These are phyloP conservation scores for Lachnellula subtilissima DNA, from an alignment of 2,329 filamentous ascomycete species.

Conservation along the genomic window DNA sequence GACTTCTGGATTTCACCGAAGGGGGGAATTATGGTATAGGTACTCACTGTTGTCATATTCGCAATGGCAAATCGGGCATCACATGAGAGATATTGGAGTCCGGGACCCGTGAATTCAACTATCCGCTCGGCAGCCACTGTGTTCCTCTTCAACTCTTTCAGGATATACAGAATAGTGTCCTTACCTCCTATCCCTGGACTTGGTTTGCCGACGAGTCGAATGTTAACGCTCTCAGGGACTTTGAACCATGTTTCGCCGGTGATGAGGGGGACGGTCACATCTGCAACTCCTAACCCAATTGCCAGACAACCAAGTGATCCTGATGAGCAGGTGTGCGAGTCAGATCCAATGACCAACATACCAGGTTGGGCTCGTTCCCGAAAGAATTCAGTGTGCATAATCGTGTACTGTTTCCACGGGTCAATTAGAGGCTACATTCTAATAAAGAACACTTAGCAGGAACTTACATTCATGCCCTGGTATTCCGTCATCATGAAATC, in stretches of 20 bases:
- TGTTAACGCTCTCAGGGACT: conserved; percentile 39
- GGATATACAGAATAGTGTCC: conserved; percentile 42
- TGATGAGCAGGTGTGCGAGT: conserved; percentile 44
- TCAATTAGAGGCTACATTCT: no score
- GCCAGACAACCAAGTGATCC: conserved; percentile 38
- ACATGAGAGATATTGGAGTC: conserved; percentile 35
- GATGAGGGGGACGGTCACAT: conserved; percentile 41
- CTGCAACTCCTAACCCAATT: conserved; percentile 42
- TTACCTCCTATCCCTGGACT: conserved; percentile 39
- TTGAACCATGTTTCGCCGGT: conserved; percentile 45
- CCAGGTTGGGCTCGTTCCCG: conserved; percentile 42
- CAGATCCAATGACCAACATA: conserved; percentile 39
- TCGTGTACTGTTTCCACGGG: neutral
- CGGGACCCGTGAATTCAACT: conserved; percentile 42
- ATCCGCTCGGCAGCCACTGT: conserved; percentile 42
- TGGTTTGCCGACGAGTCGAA: conserved; percentile 37
- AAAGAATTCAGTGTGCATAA: conserved; percentile 43
- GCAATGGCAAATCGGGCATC: conserved; percentile 44
- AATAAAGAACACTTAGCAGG: no score
- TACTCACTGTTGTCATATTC: conserved; percentile 40
- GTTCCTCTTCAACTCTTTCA: conserved; percentile 41
- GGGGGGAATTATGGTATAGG: neutral
- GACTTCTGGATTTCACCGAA: no score
- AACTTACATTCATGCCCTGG: conserved; percentile 33
- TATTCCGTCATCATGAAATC: conserved; percentile 42